These are phyloP conservation scores for Solanum paucissectum DNA, from an alignment of 257 asterid genomes.

Conservation along the genomic window DNA sequence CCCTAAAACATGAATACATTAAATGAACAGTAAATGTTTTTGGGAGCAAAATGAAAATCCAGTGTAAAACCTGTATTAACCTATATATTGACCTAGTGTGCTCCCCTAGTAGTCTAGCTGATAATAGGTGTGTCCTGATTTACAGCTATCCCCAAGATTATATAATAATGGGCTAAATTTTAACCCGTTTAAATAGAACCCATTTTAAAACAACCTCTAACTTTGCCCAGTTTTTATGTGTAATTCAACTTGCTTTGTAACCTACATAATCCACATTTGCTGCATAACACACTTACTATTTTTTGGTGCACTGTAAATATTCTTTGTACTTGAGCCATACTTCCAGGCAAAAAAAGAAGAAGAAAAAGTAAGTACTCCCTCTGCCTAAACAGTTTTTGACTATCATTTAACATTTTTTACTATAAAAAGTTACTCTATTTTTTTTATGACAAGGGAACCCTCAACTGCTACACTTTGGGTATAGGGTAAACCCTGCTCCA, in stretches of 20 bases:
- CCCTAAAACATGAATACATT: neutral
- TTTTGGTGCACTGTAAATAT: slow-evolving; percentile 23
- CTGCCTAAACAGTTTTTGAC: neutral
- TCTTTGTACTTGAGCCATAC: slow-evolving; percentile 17
- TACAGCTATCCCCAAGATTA: neutral
- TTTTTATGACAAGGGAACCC: neutral
- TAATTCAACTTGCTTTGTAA: neutral
- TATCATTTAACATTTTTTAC: neutral
- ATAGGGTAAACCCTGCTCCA: neutral
- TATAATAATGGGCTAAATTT: neutral
- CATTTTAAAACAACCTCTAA: neutral
- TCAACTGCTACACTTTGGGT: neutral
- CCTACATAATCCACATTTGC: slow-evolving; percentile 19
- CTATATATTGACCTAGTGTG: neutral
- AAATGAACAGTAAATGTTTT: neutral
- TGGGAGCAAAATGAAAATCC: neutral
- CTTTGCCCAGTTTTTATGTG: neutral
- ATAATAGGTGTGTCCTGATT: neutral
- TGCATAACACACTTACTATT: slow-evolving; percentile 17
- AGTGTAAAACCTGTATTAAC: neutral
- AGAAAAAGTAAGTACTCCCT: neutral
- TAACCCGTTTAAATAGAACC: neutral
- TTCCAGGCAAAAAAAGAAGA: neutral
- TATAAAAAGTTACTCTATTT: neutral
- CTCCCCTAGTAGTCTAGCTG: neutral